Conservation (phyloP, 202 grass and related monocot species). For the Zoysia matrella region DNA sequence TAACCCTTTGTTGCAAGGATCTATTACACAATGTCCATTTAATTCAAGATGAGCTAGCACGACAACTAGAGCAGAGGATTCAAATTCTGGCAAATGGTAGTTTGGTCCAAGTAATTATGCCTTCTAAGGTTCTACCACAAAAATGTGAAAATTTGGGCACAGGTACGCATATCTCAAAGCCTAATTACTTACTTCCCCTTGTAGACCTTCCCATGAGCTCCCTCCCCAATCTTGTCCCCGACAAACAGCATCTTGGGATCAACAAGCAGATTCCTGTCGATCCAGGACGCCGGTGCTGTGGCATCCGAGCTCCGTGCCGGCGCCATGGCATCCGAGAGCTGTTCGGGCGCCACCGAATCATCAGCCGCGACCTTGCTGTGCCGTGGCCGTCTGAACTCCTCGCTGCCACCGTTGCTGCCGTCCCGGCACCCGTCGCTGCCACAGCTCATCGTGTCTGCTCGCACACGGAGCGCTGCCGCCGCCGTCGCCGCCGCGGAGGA, state of each 20-base stretch:
- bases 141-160: not conserved
- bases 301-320: constrained; percentile 50
- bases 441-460: constrained; percentile 58
- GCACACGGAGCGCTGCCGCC: constrained; percentile 25
- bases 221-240: constrained; percentile 91
- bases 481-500: constrained; percentile 2
- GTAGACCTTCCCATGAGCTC: constrained; percentile 97
- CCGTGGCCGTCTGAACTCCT: constrained; percentile 54
- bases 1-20: not conserved
- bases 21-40: constrained; percentile 12
- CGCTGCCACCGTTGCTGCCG: constrained; percentile 30
- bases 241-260: constrained; percentile 87
- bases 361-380: constrained; percentile 64
- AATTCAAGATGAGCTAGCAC: constrained; percentile 13
- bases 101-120: constrained; percentile 17
- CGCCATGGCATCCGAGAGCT: constrained; percentile 40
- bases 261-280: constrained; percentile 86
- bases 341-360: constrained; percentile 47
- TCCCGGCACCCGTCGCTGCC: constrained; percentile 60
- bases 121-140: not conserved
- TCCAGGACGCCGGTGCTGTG: constrained; percentile 47
- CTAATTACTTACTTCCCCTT: constrained; percentile 82
- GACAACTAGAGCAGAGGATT: constrained; percentile 14
- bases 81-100: constrained; percentile 7
- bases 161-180: constrained; percentile 1